Conservation (phyloP, 169 alveolate species). For the Blepharisma undulans region DNA sequence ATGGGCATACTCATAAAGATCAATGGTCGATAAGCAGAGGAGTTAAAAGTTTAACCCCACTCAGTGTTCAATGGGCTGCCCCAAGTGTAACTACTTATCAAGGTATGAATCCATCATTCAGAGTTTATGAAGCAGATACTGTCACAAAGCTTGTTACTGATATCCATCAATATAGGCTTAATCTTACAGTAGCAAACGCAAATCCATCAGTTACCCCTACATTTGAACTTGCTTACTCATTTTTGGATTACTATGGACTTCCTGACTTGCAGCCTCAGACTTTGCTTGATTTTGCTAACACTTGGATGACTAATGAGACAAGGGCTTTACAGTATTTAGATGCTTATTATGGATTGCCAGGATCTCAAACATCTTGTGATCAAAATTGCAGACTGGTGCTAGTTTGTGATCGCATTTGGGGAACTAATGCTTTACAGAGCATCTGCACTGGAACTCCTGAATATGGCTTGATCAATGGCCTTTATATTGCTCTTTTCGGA, state of each 20-base stretch:
- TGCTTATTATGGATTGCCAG: neutral
- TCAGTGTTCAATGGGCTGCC: constrained; percentile 52
- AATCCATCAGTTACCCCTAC: neutral
- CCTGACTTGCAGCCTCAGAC: neutral
- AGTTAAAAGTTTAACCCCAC: constrained; percentile 41
- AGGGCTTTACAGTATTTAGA: neutral
- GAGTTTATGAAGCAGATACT: constrained; percentile 65
- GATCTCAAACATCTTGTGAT: no score
- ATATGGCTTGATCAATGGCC: neutral
- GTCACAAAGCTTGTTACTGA: constrained; percentile 34
- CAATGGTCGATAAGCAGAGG: constrained; percentile 24
- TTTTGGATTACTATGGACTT: neutral
- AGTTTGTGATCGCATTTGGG: neutral
- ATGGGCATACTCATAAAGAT: constrained; percentile 38
- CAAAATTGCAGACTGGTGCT: neutral
- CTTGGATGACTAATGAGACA: neutral
- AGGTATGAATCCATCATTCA: constrained; percentile 73
- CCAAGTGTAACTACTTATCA: constrained; percentile 71
- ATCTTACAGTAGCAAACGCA: neutral
- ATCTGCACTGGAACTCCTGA: neutral
- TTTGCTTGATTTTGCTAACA: neutral
- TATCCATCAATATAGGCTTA: neutral
- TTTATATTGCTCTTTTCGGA: neutral
- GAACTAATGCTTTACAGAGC: neutral
- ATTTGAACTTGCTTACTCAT: constrained; percentile 18